These are phyloP conservation scores for Iberis pinnata DNA, from an alignment of 345 rosid species.

Conservation along the genomic window DNA sequence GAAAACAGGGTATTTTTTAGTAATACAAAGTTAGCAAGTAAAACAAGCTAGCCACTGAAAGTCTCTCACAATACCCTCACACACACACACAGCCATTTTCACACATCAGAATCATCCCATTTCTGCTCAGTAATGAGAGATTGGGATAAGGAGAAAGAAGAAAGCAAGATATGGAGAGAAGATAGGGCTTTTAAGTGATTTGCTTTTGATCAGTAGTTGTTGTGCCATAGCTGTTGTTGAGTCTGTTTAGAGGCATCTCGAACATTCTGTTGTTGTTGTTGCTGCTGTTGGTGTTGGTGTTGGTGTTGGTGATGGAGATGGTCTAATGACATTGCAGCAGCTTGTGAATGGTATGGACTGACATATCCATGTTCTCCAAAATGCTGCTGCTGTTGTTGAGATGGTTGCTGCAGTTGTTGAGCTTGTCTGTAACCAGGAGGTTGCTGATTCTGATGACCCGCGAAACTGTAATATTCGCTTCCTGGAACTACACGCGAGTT, in stretches of 20 bases:
- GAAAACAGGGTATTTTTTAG: neutral
- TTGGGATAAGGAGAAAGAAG: neutral
- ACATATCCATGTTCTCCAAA: constrained; percentile 61
- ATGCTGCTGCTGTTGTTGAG: constrained; percentile 68
- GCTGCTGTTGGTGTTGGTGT: no score
- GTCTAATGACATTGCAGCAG: constrained; percentile 55
- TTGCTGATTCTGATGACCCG: constrained; percentile 86
- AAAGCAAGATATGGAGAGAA: neutral
- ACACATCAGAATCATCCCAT: neutral
- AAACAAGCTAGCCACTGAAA: constrained; percentile 12
- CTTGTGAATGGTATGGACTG: constrained; percentile 65
- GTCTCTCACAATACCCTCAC: constrained; percentile 16
- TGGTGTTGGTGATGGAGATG: constrained; percentile 30
- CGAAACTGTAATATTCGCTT: constrained; percentile 74
- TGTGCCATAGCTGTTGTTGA: constrained; percentile 70
- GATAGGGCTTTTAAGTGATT: neutral
- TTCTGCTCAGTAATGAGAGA: neutral
- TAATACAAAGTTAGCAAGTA: constrained; percentile 21
- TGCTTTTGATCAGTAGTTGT: constrained; percentile 48
- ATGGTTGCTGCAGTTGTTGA: constrained; percentile 11
- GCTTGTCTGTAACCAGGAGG: constrained; percentile 64
- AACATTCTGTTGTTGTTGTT: constrained; percentile 33
- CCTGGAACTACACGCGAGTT: constrained; percentile 60
- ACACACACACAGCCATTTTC: neutral
- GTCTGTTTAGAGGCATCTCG: constrained; percentile 72